Base-by-base conservation (phyloP, 176 grass and related monocot genomes). In the Ananas comosus region DNA sequence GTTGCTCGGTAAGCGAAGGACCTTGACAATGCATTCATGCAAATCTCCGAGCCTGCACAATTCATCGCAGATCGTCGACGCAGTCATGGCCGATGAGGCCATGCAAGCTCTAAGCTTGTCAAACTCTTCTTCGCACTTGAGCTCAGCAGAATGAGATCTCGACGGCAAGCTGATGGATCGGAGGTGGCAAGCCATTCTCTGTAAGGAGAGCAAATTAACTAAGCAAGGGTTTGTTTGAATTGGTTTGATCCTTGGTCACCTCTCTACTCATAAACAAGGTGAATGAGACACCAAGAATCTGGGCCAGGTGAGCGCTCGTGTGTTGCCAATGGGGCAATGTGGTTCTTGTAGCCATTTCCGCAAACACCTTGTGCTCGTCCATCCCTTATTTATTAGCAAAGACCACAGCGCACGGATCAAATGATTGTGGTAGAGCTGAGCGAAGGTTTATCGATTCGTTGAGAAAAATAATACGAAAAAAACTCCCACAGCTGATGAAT, bases 121-220 rank as follows among this genome's bases (percentile, higher is more conserved):
- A 50, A 87, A 80, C 63, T 87, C 72, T 33, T 64, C 63, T 79
- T 82, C 76, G 0, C 75, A 17, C 19, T 79, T 69, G 19, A 51
- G 22, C 51, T 75, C 70, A 21, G 52, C 73, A 50, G 72, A 54
- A 16, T 76, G 64, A 42, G 68, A 51, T 77, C 66, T 75, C 2
- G 80, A 83, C 14, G 85, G 85, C 69, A 83, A 69, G 18, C 80
- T 83, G 5, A 83, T 63, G 56, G 76, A 83, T 57, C 85, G 52
- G 42, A 73, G 72, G 51, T 83, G 80, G 50, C 16, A 84, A 74
- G 81, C 76, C 81, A 84, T 83, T 65, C 0, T 65, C 54, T 17
- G 19, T 18, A 59, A 59, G 54, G 3, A 18, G n/a, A 59, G 10
- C 1, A 18, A 59, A 58, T 8, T 58, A 2, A 13, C 1, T 11